Base-by-base conservation (phyloP, 768 basidiomycete species). In the Nidularia sp. region DNA sequence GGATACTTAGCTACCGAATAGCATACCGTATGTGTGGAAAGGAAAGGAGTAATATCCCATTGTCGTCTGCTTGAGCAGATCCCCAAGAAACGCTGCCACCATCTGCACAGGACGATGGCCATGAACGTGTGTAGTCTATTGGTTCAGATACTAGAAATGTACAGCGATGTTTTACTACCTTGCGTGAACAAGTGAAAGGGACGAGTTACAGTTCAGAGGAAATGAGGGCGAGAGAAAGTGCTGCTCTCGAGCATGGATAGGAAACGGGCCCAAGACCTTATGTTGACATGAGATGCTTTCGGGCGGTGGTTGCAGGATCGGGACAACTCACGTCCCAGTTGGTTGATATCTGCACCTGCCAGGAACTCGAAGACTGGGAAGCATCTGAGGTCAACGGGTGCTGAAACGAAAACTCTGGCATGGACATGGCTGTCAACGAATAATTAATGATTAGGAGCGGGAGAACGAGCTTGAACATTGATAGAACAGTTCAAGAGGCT, bases 211-310 rank as follows among this genome's bases (percentile, higher is more conserved):
- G 55, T 86, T 71, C 12, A 90, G 58, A 6, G 89, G 88, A 59
- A 81, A 90, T 7, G 86, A 78, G 3, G 91, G 90, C 1, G 86
- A 86, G n/a, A 93, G 65, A 60, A 81, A 85, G 50, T 92, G 85
- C 47, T 93, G 91, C 57, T 93, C 91, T 60, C 90, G 76, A 8
- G 90, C 90, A 53, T 90, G 88, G 33, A 88, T 79, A 2, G 90
- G 90, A 64, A 93, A 93, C 0, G 90, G 91, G 0, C 90, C 91
- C 9, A 93, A 78, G 8, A 89, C 80, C 86, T 89, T 22, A n/a
- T 35, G 47, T 41, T 46, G 36, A 44, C 41, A 46, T 29, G 25
- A 29, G 25, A 29, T 29, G 25, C 25, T 29, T 29, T 29, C 25
- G 25, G 25, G 25, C 25, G 25, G 25, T 29, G 25, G 25, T 3